Evolutionary conservation across 306 rosid genomes (phyloP).

Genomic region (Ceratonia siliqua): DNA sequence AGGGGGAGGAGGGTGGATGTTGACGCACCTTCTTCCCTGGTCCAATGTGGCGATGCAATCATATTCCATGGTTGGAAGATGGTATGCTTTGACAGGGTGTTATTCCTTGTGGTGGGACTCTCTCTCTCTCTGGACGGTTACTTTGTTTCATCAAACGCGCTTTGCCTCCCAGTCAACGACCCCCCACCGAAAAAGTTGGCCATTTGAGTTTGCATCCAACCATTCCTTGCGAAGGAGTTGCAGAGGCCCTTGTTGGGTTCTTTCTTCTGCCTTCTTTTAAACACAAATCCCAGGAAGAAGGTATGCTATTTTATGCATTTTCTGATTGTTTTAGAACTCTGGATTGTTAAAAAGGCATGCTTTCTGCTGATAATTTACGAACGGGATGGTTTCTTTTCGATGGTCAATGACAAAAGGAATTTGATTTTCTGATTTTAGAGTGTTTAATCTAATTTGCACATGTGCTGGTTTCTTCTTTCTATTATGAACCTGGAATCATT

Average conservation of each 20-base stretch:
- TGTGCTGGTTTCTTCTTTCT: neutral
- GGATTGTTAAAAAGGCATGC: neutral
- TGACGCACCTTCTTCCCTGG: slow-evolving; percentile 16
- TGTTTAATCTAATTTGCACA: neutral
- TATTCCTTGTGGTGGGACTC: slow-evolving; percentile 31
- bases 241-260: slow-evolving; percentile 21
- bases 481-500: neutral
- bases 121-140: slow-evolving; percentile 4
- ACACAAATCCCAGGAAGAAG: slow-evolving; percentile 26
- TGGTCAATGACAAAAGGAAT: neutral
- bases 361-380: neutral
- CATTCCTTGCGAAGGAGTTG: slow-evolving; percentile 1
- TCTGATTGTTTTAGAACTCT: neutral
- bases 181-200: neutral
- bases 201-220: slow-evolving; percentile 31
- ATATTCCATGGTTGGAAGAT: slow-evolving; percentile 34
- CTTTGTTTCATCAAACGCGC: slow-evolving; percentile 47
- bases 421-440: neutral
- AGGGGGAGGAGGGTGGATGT: neutral
- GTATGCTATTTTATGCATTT: slow-evolving; percentile 21
- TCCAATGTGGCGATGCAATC: slow-evolving; percentile 15
- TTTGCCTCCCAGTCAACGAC: slow-evolving; percentile 10
- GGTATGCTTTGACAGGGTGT: slow-evolving; percentile 29
- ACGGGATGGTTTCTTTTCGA: neutral
- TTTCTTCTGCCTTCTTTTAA: no score